These are phyloP conservation scores for Vickermania ingenoplastis DNA, from an alignment of 208 protist species.

Conservation along the genomic window DNA sequence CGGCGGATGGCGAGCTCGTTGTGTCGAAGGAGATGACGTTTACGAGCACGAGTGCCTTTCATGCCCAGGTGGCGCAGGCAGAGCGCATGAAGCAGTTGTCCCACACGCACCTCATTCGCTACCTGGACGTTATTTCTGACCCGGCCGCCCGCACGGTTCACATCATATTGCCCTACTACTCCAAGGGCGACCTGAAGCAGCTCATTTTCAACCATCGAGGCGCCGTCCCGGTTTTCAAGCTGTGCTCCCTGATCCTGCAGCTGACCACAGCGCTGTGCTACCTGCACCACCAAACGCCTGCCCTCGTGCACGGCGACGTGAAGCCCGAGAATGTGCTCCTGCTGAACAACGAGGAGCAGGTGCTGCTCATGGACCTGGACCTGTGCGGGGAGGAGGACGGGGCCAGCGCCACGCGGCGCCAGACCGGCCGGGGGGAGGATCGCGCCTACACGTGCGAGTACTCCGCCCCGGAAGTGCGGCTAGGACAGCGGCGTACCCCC, in stretches of 20 bases:
- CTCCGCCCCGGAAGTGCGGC: conserved; percentile 47
- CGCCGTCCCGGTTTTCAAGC: conserved; percentile 48
- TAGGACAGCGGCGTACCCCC: conserved; percentile 27
- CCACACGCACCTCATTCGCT: conserved; percentile 75
- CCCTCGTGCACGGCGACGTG: conserved; percentile 80
- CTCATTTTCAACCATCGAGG: conserved; percentile 46
- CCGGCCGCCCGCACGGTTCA: conserved; percentile 4
- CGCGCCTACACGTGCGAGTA: conserved; percentile 60
- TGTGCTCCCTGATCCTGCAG: conserved; percentile 74
- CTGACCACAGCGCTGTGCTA: conserved; percentile 68
- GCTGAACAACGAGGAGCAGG: conserved; percentile 67
- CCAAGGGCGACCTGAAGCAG: conserved; percentile 54
- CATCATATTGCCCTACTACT: conserved; percentile 61
- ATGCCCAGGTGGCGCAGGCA: conserved; percentile 44
- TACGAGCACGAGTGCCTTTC: conserved; percentile 23
- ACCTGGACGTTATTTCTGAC: conserved; percentile 58
- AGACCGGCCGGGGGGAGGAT: not conserved
- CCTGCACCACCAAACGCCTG: conserved; percentile 65
- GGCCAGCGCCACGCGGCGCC: not conserved
- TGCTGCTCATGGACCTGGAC: conserved; percentile 85
- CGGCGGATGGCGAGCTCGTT: conserved; percentile 54
- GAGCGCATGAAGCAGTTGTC: conserved; percentile 56
- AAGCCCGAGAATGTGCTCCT: conserved; percentile 88
- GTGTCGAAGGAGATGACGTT: conserved; percentile 79
- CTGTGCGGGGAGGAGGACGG: conserved; percentile 47